Base-by-base conservation (phyloP, 2,329 filamentous ascomycete species). In the Esteya vermicola region DNA sequence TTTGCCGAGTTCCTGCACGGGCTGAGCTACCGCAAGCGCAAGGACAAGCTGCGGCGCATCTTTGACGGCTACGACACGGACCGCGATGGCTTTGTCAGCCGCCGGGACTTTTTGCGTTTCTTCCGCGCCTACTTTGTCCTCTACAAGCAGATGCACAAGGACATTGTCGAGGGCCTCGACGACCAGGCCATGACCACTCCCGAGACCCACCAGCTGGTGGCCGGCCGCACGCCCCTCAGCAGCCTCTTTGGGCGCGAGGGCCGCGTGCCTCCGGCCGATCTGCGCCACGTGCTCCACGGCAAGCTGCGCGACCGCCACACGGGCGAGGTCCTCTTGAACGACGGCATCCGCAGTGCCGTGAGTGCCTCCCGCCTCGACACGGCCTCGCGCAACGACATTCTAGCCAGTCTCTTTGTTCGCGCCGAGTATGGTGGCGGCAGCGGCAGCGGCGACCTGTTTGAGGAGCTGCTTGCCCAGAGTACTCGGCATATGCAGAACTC, bases 71-170 rank as follows among this genome's bases (percentile, higher is more conserved):
- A 94, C 52, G 91, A 98, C 52, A 75, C 94, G 38, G 85, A 96
- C 51, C 72, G 73, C 1, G 88, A 96, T 58, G 88, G 88, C 10
- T 93, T 73, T 49, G 80, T 96, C 32, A 78, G 80, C 50, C 73
- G 91, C 14, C 79, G 80, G 50, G 89, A 98, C 56, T 93, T 95
- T 51, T 60, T 96, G 25, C 78, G 88, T 41, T 81, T 98, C 60
- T 94, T 96, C 58, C 72, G 85, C 33, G 89, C 89, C 0, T 94
- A 93, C 57, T 96, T 93, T 57, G 78, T 84, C 3, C 72, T 95
- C 9, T 91, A 86, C 54, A 85, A 88, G 53, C 83, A 94, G 54
- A 78, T 94, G 59, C 86, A 91, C 44, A 75, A 76, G 44, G 89
- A 96, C 48, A 82, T 88, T 44, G 67, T 89, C 6, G 78, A 83